phyloP scores from a whole-genome alignment of 352 stramenopile genomes.

The Globisporangium viniferum region DNA sequence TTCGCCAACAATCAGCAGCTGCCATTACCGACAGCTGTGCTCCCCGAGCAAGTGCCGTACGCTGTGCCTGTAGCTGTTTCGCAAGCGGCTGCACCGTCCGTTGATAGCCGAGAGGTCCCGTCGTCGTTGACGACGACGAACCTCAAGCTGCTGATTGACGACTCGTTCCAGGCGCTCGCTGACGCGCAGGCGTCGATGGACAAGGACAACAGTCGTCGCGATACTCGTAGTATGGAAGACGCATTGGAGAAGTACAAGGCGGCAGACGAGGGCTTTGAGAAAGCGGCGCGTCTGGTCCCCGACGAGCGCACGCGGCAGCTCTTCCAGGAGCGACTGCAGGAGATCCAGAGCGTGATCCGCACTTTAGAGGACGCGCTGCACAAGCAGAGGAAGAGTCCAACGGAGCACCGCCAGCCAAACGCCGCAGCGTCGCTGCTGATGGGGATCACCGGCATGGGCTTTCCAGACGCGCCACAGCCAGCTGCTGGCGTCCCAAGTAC shows the following conservation, averaged over 20 bases:
- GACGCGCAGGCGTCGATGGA: conserved; percentile 24
- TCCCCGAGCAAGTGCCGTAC: background rate
- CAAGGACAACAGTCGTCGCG: background rate
- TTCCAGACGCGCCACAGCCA: background rate
- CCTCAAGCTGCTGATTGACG: conserved; percentile 29
- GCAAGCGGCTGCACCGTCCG: background rate
- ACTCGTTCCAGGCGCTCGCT: conserved; percentile 36
- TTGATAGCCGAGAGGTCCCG: background rate
- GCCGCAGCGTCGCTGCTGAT: conserved; percentile 6
- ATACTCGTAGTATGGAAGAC: background rate
- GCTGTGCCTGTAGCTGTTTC: conserved; percentile 5
- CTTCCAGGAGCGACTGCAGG: conserved; percentile 23
- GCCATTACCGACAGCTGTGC: background rate
- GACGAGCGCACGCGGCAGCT: conserved; percentile 41
- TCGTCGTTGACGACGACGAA: background rate
- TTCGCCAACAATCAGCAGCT: conserved; percentile 6
- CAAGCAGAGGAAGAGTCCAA: background rate
- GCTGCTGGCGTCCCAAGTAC: background rate
- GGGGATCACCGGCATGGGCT: conserved; percentile 7
- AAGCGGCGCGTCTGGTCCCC: conserved; percentile 27
- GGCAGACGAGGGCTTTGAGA: conserved; percentile 31
- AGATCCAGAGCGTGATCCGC: conserved; percentile 34
- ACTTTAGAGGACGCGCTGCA: background rate
- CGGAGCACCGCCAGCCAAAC: background rate
- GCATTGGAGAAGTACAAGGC: conserved; percentile 32